Evolutionary conservation across 257 asterid species (phyloP), one percentile per base, ranked within the genome.

Genomic region (Nicotiana tomentosiformis): DNA sequence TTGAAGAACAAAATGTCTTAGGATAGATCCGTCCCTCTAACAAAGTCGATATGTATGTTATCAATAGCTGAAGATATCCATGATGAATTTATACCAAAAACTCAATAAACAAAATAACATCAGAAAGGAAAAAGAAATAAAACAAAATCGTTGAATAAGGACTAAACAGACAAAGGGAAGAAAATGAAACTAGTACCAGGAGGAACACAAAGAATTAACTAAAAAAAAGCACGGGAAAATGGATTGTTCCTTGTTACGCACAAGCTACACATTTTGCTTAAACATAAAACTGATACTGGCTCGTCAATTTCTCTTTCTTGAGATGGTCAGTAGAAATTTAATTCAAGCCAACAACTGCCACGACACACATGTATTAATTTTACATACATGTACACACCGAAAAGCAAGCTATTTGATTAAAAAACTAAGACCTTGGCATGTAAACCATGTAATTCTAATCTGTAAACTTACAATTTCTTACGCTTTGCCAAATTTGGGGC

Each of bases 401-500:
- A 11, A 20, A 72, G 20, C 14, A 72, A 72, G 4, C 60, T 43
- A 70, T 60, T 60, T 43, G 78, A 2, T 33, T 37, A 43, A 72
- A 46, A 72, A 46, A 57, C 20, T 70, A 70, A 69, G 78, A 43
- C 33, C 35, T 11, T 70, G 58, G 58, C 12, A 70, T 72, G 78
- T 43, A 20, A 12, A 35, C 7, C 32, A 23, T 72, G 60, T 51
- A 43, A 29, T 72, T 43, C 58, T 72, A 20, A 70, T 49, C 26
- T 20, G n/a, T 23, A 39, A 81, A 89, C 99, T 86, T 89, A 96
- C 99, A 87, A 82, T 81, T 91, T 91, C 66, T 76, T 86, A 83
- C 82, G 90, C 70, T 79, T 86, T 39, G 96, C 92, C 78, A 96
- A 84, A 51, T 90, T 89, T 76, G 98, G 97, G 76, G 98, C 99